phyloP scores from a whole-genome alignment of 1,284 basidiomycete genomes.

The Puccinia brachypodii region DNA sequence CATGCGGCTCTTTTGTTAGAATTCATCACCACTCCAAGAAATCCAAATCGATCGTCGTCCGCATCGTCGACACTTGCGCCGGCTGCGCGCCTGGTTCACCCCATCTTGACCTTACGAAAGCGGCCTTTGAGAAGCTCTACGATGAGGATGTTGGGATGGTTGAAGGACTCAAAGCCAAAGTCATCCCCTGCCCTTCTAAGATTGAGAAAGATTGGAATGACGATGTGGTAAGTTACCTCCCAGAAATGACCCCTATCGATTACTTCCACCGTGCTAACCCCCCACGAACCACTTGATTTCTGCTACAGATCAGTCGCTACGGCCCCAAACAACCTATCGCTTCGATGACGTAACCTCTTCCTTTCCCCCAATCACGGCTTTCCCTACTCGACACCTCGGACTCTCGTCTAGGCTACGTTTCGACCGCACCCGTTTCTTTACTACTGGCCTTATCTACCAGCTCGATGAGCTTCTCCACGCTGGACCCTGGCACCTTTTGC shows the following conservation, averaged over 20 bases:
- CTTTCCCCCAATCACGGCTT: background rate
- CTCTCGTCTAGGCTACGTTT: background rate
- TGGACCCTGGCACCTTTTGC: background rate
- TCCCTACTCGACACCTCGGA: background rate
- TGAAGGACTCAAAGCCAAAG: conserved; percentile 20
- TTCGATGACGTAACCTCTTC: background rate
- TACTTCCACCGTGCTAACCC: too few species aligned
- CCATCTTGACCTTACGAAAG: conserved; percentile 33
- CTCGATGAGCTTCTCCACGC: background rate
- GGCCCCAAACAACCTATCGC: background rate
- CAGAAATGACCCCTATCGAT: too few species aligned
- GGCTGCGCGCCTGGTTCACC: background rate
- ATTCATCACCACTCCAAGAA: conserved; percentile 16
- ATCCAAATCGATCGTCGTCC: conserved; percentile 23
- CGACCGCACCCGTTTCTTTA: too few species aligned
- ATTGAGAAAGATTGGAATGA: background rate
- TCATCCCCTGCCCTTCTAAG: conserved; percentile 6
- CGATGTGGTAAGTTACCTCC: background rate
- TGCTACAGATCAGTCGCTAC: background rate
- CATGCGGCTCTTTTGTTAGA: conserved; percentile 31
- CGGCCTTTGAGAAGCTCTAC: conserved; percentile 29
- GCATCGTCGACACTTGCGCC: conserved; percentile 32
- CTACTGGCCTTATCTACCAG: background rate
- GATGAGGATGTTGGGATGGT: conserved; percentile 35
- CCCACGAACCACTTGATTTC: too few species aligned